Percentiles rank a stretch among this genome's conserved stretches.
Conservation (phyloP, 192 early-diverging fungal species). For the Coemansia sp. region DNA sequence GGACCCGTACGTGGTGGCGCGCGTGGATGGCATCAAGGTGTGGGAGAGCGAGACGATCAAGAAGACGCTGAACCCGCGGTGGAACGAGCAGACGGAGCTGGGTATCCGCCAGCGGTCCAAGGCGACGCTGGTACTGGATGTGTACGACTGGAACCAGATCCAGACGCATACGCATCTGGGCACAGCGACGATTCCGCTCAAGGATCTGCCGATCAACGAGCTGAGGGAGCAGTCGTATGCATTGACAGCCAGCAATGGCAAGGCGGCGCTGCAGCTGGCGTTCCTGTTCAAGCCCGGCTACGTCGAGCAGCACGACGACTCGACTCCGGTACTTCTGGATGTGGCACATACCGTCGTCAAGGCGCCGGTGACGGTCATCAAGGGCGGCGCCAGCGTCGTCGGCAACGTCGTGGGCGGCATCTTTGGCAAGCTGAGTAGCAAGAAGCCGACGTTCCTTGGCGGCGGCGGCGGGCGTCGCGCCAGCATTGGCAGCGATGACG, state of each 20-base stretch:
- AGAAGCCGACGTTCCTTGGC: constrained; percentile 34
- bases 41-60: constrained; percentile 69
- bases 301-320: constrained; percentile 57
- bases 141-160: constrained; percentile 82
- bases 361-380: constrained; percentile 59
- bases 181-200: constrained; percentile 54
- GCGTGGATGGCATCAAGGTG: constrained; percentile 64
- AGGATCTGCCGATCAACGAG: constrained; percentile 56
- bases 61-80: constrained; percentile 73
- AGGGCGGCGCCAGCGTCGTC: constrained; percentile 54
- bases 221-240: constrained; percentile 50
- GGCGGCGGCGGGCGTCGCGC: constrained; percentile 11
- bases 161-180: constrained; percentile 64
- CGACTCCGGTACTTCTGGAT: constrained; percentile 56
- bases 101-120: constrained; percentile 59
- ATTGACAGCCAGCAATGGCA: constrained; percentile 36
- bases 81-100: constrained; percentile 65
- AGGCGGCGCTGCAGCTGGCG: constrained; percentile 56
- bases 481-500: constrained; percentile 11
- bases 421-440: constrained; percentile 44
- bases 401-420: constrained; percentile 49
- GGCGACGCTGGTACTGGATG: constrained; percentile 60
- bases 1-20: constrained; percentile 72
- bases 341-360: constrained; percentile 60
- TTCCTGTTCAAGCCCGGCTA: constrained; percentile 64